These are phyloP conservation scores for Lenwebbia sp. DNA, from an alignment of 345 rosid species.

Conservation along the genomic window DNA sequence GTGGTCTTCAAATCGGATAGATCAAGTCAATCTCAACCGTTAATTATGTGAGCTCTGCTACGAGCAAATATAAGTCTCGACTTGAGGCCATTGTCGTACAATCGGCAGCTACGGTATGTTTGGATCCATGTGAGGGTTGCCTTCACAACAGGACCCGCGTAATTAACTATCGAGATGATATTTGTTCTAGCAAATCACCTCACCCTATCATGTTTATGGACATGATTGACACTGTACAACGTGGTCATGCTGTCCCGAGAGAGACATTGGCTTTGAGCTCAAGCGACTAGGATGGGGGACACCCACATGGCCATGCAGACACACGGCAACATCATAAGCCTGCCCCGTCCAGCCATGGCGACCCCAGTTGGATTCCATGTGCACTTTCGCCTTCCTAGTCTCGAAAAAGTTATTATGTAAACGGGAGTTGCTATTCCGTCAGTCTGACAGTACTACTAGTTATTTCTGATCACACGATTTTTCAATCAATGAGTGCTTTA, in stretches of 20 bases:
- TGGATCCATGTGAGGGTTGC: not conserved
- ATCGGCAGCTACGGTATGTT: not conserved
- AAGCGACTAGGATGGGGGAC: not conserved
- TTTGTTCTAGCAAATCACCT: not conserved
- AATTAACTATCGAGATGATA: not conserved
- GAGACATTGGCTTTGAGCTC: not conserved
- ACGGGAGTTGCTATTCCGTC: no score
- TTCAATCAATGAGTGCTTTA: no score
- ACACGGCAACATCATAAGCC: not conserved
- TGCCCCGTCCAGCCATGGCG: not conserved
- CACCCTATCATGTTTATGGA: not conserved
- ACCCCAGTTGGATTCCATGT: not conserved
- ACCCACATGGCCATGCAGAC: not conserved
- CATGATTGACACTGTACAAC: not conserved
- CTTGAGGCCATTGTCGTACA: fast-evolving
- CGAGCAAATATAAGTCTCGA: not conserved
- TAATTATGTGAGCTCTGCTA: not conserved
- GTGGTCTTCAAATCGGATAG: not conserved
- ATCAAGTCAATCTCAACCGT: not conserved
- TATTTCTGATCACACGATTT: no score
- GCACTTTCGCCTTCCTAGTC: not conserved
- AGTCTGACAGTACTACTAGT: no score
- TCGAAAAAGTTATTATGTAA: not conserved
- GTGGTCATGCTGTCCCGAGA: not conserved
- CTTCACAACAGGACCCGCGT: not conserved